Percentiles rank a stretch among this genome's conserved stretches.
These are phyloP conservation scores for Hevea brasiliensis DNA, from an alignment of 345 rosid species.

Conservation along the genomic window DNA sequence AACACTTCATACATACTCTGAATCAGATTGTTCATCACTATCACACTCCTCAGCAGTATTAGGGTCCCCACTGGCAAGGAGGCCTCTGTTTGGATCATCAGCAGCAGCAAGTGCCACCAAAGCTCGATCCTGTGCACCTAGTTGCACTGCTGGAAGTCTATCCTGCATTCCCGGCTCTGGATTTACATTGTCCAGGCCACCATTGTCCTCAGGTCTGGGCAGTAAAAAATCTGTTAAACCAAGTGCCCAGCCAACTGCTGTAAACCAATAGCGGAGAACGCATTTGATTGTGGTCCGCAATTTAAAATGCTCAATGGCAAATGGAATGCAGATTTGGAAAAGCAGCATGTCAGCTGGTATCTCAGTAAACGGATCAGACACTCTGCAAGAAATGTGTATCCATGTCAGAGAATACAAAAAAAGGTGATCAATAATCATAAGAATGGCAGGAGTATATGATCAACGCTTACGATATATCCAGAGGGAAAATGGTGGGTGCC, in stretches of 20 bases:
- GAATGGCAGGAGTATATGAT: constrained; percentile 6
- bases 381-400: constrained; percentile 46
- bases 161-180: constrained; percentile 76
- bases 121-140: constrained; percentile 66
- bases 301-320: constrained; percentile 89
- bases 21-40: constrained; percentile 76
- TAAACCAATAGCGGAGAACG: constrained; percentile 89
- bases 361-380: constrained; percentile 97
- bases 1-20: constrained; percentile 64
- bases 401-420: constrained; percentile 11
- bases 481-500: constrained; percentile 87
- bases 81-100: constrained; percentile 49
- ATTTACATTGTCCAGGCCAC: constrained; percentile 73
- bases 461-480: constrained; percentile 77
- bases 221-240: constrained; percentile 80
- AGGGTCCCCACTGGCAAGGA: constrained; percentile 40
- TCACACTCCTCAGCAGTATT: constrained; percentile 62
- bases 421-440: constrained; percentile 5
- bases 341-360: constrained; percentile 98
- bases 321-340: constrained; percentile 97
- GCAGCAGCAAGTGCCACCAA: constrained; percentile 53
- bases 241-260: constrained; percentile 89
- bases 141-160: constrained; percentile 52
- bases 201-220: constrained; percentile 76
- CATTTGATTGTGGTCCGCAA: constrained; percentile 86